Percentiles rank a stretch among this genome's conserved stretches.
Conservation (phyloP, 2,329 filamentous ascomycete genomes). For the Monilinia polystroma region DNA sequence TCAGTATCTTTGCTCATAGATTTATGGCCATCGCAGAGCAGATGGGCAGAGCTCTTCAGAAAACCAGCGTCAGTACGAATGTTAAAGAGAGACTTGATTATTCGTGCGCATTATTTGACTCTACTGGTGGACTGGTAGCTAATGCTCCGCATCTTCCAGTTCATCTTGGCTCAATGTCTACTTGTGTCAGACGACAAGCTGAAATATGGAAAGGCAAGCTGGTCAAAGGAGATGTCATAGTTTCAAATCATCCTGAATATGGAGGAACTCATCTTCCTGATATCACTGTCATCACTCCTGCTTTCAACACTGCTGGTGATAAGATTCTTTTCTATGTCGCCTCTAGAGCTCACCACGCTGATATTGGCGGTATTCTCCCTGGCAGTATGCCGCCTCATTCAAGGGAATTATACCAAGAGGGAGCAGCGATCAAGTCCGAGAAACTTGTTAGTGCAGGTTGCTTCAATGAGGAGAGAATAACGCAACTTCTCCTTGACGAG, state of each 20-base stretch:
- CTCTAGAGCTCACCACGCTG: conserved; percentile 68
- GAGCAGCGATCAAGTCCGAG: conserved; percentile 62
- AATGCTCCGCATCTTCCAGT: conserved; percentile 81
- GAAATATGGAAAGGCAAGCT: conserved; percentile 78
- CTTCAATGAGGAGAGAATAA: conserved; percentile 76
- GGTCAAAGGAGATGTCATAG: conserved; percentile 76
- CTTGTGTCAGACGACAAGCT: conserved; percentile 74
- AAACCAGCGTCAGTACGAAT: conserved; percentile 77
- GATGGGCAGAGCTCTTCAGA: conserved; percentile 76
- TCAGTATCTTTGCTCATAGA: conserved; percentile 76
- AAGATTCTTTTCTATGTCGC: conserved; percentile 37
- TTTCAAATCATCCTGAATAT: conserved; percentile 81
- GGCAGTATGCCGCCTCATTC: conserved; percentile 81
- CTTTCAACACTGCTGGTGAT: conserved; percentile 64
- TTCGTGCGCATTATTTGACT: conserved; percentile 78
- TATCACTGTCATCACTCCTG: conserved; percentile 78
- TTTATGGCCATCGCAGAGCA: conserved; percentile 88
- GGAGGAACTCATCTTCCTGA: conserved; percentile 82
- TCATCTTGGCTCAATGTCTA: conserved; percentile 82
- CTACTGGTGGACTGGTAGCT: conserved; percentile 71
- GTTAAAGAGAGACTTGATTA: conserved; percentile 83
- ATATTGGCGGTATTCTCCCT: conserved; percentile 80
- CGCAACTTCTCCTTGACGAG: conserved; percentile 67
- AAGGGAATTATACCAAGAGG: conserved; percentile 63
- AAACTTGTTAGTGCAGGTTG: conserved; percentile 73